Conservation (phyloP, 345 rosid genomes). For the Capsella bursapastoris region DNA sequence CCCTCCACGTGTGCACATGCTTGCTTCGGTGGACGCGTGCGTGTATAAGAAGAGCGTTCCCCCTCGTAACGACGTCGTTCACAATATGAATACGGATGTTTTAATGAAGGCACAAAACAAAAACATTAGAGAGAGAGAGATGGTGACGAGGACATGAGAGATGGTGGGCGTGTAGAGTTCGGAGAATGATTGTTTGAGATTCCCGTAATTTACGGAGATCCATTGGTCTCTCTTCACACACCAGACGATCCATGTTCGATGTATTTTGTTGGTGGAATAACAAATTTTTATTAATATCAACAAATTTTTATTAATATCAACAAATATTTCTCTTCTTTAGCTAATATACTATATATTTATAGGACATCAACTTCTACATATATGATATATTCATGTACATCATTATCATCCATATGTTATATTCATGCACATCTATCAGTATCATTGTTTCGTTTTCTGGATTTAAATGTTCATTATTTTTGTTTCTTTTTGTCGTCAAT, state of each 20-base stretch:
- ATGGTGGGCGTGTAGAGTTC: slow-evolving; percentile 42
- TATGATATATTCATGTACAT: background rate
- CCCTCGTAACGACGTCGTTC: slow-evolving; percentile 12
- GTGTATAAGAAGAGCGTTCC: slow-evolving; percentile 4
- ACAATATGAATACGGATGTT: background rate
- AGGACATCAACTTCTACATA: background rate
- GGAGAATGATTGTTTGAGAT: slow-evolving; percentile 38
- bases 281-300: background rate
- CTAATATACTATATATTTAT: background rate
- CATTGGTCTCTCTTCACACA: slow-evolving; percentile 8
- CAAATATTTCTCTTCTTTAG: background rate
- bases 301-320: background rate
- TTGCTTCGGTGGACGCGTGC: slow-evolving; percentile 43
- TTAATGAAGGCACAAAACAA: background rate
- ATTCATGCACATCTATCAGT: slow-evolving; percentile 20
- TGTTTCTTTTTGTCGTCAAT: background rate
- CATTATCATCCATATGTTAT: slow-evolving; percentile 32
- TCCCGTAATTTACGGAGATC: slow-evolving; percentile 45
- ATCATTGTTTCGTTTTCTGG: slow-evolving; percentile 2
- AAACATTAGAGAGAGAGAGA: background rate
- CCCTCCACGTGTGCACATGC: slow-evolving; percentile 42
- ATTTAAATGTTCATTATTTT: background rate
- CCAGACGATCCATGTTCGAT: slow-evolving; percentile 41
- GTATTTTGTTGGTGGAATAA: slow-evolving; percentile 29
- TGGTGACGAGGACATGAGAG: slow-evolving; percentile 37